Percentiles rank a stretch among this genome's conserved stretches.
Conservation (phyloP, 2,329 filamentous ascomycete genomes). For the Trichoderma sp. region DNA sequence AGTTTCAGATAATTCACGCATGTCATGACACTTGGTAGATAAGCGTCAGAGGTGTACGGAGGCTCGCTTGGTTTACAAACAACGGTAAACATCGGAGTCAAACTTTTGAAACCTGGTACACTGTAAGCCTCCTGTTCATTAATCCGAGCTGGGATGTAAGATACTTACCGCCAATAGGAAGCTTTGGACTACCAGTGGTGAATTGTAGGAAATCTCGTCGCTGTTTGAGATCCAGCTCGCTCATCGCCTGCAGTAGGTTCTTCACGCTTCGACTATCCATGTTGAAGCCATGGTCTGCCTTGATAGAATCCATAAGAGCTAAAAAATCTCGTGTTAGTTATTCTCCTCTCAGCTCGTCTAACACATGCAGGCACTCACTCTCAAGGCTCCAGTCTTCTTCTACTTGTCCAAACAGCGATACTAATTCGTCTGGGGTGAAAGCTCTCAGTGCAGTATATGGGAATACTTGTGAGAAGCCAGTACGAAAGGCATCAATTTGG, state of each 20-base stretch:
- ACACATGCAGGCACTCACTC: slow-evolving; percentile 61
- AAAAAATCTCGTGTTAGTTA: slow-evolving; percentile 27
- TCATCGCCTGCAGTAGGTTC: slow-evolving; percentile 93
- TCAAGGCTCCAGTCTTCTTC: slow-evolving; percentile 98
- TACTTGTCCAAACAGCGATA: slow-evolving; percentile 87
- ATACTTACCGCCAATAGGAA: slow-evolving; percentile 85
- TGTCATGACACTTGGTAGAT: slow-evolving; percentile 99
- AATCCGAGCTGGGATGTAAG: slow-evolving; percentile 27
- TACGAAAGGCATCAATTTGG: slow-evolving; percentile 88
- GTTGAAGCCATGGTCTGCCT: slow-evolving; percentile 97
- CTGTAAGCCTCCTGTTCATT: slow-evolving; percentile 36
- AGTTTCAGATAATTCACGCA: slow-evolving; percentile 99
- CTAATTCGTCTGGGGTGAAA: slow-evolving; percentile 92
- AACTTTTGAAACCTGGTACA: slow-evolving; percentile 81
- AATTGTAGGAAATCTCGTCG: slow-evolving; percentile 96
- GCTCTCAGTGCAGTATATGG: slow-evolving; percentile 88
- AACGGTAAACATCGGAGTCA: slow-evolving; percentile 98
- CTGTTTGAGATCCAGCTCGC: slow-evolving; percentile 71
- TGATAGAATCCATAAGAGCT: slow-evolving; percentile 97
- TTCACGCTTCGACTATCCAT: slow-evolving; percentile 96
- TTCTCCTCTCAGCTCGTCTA: neutral
- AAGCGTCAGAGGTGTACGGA: slow-evolving; percentile 92
- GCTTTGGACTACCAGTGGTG: slow-evolving; percentile 94
- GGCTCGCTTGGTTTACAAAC: slow-evolving; percentile 98
- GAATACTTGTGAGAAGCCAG: slow-evolving; percentile 94